Base-by-base conservation (phyloP, 441 rosid genomes). In the Flueggea neowawraea region DNA sequence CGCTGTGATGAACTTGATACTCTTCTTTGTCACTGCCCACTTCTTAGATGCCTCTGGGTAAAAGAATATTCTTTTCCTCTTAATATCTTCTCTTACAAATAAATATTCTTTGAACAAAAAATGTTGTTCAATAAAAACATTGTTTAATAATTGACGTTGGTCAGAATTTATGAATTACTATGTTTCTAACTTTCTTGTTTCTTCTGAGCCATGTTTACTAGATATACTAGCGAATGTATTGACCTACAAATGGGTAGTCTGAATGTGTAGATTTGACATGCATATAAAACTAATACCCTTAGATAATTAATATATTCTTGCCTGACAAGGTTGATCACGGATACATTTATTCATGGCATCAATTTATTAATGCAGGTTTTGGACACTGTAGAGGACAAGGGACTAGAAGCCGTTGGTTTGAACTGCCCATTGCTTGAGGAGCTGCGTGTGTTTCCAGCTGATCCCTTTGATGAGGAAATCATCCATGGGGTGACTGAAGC, bases 361-460 rank as follows among this genome's bases (percentile, higher is more conserved):
- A 52, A 49, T 36, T 31, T 6, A 51, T 32, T 53, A 55, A 31
- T 78, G 57, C 76, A 87, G 93, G 93, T 84, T 56, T 70, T 87
- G 61, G 93, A 87, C 71, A 77, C 88, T 0, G 81, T 87, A 22
- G 90, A 79, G 74, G 93, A 84, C 59, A 74, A 62, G 70, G 93
- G 93, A n/a, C 85, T 84, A 55, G 81, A 77, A 64, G 81, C 90
- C 31, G 74, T 84, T 39, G 90, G 85, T 70, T 71, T 63, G 10
- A 62, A 63, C 65, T 87, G 93, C 69, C 78, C 84, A 32, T 74
- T 81, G 72, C 80, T 87, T 16, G 86, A 84, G 82, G 93, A 87
- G 72, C 82, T 87, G 17, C 82, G 93, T 22, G 93, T 87, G 67
- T 87, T 82, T 72, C 90, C 93, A 15, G 79, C 79, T 4, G 82